These are phyloP conservation scores for Pythium folliculosum DNA, from an alignment of 352 stramenopile genomes.

Conservation along the genomic window DNA sequence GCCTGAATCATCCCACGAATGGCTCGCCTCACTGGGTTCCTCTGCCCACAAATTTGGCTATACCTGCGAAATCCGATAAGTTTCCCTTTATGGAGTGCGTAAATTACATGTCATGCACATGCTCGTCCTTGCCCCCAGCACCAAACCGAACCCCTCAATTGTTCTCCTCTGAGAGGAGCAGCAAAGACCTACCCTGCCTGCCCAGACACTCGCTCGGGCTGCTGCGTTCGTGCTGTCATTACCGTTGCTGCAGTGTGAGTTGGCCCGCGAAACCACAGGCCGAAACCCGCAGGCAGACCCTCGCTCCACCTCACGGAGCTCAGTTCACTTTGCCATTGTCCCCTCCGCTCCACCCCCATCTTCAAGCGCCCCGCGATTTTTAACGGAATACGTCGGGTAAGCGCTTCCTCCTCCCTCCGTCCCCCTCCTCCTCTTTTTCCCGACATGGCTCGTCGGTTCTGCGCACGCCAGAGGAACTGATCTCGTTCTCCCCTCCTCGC, in stretches of 20 bases:
- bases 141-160: conserved; percentile 18
- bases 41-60: conserved; percentile 9
- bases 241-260: conserved; percentile 7
- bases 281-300: not conserved
- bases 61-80: conserved; percentile 29
- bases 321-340: conserved; percentile 17
- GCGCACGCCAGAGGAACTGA: not conserved
- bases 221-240: conserved; percentile 12
- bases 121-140: not conserved
- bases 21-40: not conserved
- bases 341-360: not conserved
- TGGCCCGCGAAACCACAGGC: conserved; percentile 12
- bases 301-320: not conserved
- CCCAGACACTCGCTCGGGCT: not conserved
- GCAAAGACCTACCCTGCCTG: not conserved
- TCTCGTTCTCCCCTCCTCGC: not conserved
- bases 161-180: conserved; percentile 25
- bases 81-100: conserved; percentile 25
- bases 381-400: conserved; percentile 9
- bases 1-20: not conserved
- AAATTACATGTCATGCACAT: conserved; percentile 8
- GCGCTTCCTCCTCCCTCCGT: not conserved
- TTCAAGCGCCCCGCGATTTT: conserved; percentile 17
- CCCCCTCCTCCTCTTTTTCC: not conserved
- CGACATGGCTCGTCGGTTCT: conserved; percentile 16